A percentile compares a stretch with the other conserved stretches of the same genome.
Conservation (phyloP, 495 filamentous ascomycete genomes). For the Bryoglossum gracile region DNA sequence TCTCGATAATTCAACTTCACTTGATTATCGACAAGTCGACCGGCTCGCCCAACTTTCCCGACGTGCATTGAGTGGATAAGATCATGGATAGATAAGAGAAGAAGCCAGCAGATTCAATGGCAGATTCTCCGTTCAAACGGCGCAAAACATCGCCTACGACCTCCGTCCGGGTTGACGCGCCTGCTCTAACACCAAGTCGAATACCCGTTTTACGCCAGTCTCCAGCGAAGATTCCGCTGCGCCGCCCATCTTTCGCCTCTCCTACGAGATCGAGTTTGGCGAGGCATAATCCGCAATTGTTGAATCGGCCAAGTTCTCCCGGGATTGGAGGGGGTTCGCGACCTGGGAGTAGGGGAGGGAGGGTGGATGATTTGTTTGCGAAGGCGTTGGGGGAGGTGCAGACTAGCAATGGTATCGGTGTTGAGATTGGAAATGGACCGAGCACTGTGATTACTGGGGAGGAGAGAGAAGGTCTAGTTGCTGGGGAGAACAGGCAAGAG, state of each 20-base stretch:
- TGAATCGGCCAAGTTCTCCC: constrained; percentile 38
- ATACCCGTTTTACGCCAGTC: constrained; percentile 17
- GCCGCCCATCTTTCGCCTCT: constrained; percentile 54
- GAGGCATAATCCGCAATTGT: constrained; percentile 53
- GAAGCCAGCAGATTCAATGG: constrained; percentile 32
- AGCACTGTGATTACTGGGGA: neutral
- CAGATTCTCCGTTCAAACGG: constrained; percentile 52
- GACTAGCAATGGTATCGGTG: neutral
- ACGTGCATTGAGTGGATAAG: neutral
- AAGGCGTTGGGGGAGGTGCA: constrained; percentile 12
- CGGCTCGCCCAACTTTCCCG: neutral
- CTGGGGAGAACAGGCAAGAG: neutral
- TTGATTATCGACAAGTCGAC: neutral
- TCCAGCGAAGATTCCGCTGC: constrained; percentile 7
- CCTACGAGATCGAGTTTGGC: constrained; percentile 59
- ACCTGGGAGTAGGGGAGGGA: constrained; percentile 10
- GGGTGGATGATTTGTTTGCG: constrained; percentile 21
- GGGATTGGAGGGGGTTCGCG: constrained; percentile 9
- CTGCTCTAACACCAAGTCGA: constrained; percentile 21
- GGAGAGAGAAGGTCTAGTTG: constrained; percentile 2
- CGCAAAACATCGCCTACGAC: constrained; percentile 50
- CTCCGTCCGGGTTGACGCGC: constrained; percentile 28
- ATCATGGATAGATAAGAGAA: neutral
- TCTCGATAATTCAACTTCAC: neutral
- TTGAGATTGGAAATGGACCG: neutral